Evolutionary conservation across 345 rosid species (phyloP), one percentile per base, ranked within the genome.

Genomic region (Combretum micranthum): DNA sequence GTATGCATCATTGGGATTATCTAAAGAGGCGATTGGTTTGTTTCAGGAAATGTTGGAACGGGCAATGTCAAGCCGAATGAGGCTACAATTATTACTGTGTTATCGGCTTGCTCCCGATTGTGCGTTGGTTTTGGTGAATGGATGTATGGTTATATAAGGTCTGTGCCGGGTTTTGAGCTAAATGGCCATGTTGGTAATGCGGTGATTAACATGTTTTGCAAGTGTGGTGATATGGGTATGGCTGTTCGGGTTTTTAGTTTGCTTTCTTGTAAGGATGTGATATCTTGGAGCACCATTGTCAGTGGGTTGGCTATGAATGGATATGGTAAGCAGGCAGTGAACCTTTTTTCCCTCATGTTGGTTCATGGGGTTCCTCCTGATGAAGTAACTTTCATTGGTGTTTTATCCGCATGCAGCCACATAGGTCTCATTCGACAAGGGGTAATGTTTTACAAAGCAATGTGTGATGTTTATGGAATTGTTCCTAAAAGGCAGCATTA

Each of bases 291-390:
- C 48, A 63, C 69, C 13, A 15, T 72, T 13, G 63, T 55, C 15
- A 59, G 69, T 25, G 76, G 76, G 4, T 32, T 68, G 54, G 72
- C 76, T 55, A 50, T 68, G 77, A 64, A 52, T 16, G 77, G 77
- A 18, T 21, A 26, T 50, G 73, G 61, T 18, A 56, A 26, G 51
- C 66, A 60, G 18, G 77, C 64, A 46, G 22, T 72, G 53, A 60
- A 56, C 52, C 49, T 63, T 14, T 63, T 72, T 48, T 42, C 72
- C 23, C 56, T 59, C 26, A 72, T 72, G 72, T 17, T 59, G 15
- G 59, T 63, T 16, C 58, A 55, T 13, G 56, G 63, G 62, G 42
- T 72, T 8, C 15, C 37, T 53, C 69, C 66, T 13, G 76, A 72
- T 50, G 69, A 39, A 11, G 47, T 63, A 13, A 64, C 63, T 12